Base-by-base conservation (phyloP, 345 rosid genomes). In the Dipteronia dyeriana region DNA sequence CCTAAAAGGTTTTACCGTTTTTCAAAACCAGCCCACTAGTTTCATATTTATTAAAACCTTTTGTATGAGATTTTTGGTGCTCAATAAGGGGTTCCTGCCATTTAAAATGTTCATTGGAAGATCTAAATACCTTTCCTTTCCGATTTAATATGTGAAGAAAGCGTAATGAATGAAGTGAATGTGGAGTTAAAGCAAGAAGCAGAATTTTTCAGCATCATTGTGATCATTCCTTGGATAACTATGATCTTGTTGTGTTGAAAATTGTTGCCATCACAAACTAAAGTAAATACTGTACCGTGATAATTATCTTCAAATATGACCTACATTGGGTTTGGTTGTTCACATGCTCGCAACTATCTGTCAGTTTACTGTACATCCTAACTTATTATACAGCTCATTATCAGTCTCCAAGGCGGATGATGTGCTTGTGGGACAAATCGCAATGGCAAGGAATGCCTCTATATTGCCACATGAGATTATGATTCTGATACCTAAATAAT, bases 231-330 rank as follows among this genome's bases (percentile, higher is more conserved):
- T 17, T 93, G 97, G 99, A 93, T 74, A 93, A 90, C 85, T 95
- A 95, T 72, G 99, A 95, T 82, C 97, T 95, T 54, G 98, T 92
- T n/a, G 99, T 95, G 17, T 83, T 95, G 70, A 95, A 95, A 84
- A 95, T 97, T 61, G 93, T 93, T 86, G 97, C 98, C 60, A 95
- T 95, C 66, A 69, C 16, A 57, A 51, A 66, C 49, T 70, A 17
- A 62, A 51, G 51, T 26, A 77, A 77, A 13, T 68, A 26, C 63
- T 6, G 38, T 34, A 34, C 6, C 38, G 4, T 51, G 65, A n/a
- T 47, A 53, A 14, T 26, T 4, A 1, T 12, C 38, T 13, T 1
- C 5, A 2, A 56, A 38, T 59, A 45, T 57, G 34, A 25, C 64
- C 47, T 54, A 51, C 12, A 54, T 69, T 71, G 75, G 31, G 22